These are phyloP conservation scores for Rostrohypoxylon terebratum DNA, from an alignment of 495 filamentous ascomycete genomes.

Conservation along the genomic window DNA sequence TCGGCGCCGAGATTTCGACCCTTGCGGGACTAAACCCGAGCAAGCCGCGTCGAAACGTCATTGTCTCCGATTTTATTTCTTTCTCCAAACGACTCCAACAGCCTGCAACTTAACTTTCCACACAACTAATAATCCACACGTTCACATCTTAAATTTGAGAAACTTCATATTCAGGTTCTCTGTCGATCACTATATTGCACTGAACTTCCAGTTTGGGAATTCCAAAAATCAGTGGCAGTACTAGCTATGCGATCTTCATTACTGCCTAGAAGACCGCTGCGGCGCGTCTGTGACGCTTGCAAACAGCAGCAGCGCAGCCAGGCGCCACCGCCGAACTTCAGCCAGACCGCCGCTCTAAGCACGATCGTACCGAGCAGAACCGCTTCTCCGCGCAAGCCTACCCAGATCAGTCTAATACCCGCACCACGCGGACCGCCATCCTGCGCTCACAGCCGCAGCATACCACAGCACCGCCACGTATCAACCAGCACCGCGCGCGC, in stretches of 20 bases:
- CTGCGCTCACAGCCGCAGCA: neutral
- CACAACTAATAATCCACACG: neutral
- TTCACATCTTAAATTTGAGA: neutral
- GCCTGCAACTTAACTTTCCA: neutral
- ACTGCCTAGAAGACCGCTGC: constrained; percentile 20
- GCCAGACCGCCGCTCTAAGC: constrained; percentile 5
- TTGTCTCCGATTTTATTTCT: constrained; percentile 28
- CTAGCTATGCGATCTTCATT: constrained; percentile 41
- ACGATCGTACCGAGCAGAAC: neutral
- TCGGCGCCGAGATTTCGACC: constrained; percentile 38
- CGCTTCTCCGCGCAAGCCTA: neutral
- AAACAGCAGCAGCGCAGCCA: constrained; percentile 31
- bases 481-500: constrained; percentile 16
- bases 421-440: neutral
- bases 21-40: constrained; percentile 27
- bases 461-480: constrained; percentile 8
- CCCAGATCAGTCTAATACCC: neutral
- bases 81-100: constrained; percentile 21
- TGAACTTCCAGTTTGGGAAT: neutral
- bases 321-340: constrained; percentile 13
- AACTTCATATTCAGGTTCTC: neutral
- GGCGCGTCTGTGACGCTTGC: constrained; percentile 46
- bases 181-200: neutral
- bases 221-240: neutral
- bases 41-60: constrained; percentile 33